Evolutionary conservation across 768 basidiomycete species (phyloP).

Genomic region (Crucibulum laeve): DNA sequence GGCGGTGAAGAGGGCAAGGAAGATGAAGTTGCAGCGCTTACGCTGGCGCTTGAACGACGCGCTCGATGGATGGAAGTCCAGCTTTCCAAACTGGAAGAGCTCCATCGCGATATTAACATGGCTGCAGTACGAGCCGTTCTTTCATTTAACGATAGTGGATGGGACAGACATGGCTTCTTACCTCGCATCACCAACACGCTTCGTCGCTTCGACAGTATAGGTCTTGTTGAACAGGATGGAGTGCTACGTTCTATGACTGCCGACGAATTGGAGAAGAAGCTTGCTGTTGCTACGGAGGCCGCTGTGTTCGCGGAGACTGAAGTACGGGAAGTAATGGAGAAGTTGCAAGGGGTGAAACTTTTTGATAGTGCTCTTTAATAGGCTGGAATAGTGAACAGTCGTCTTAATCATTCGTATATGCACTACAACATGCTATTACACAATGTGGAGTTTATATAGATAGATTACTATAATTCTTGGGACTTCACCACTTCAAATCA

Average conservation of each 20-base stretch:
- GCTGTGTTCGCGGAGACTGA: conserved; percentile 71
- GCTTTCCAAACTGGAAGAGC: conserved; percentile 80
- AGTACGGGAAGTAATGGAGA: conserved; percentile 71
- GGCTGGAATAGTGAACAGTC: neutral
- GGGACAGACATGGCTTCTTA: conserved; percentile 68
- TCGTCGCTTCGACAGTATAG: conserved; percentile 63
- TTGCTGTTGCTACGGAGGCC: conserved; percentile 65
- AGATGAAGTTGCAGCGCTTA: conserved; percentile 82
- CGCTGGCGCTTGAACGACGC: conserved; percentile 80
- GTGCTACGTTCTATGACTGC: conserved; percentile 50
- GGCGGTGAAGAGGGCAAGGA: conserved; percentile 68
- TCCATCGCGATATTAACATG: conserved; percentile 87
- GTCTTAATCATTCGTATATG: neutral
- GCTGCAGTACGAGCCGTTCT: conserved; percentile 81
- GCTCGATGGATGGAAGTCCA: conserved; percentile 94
- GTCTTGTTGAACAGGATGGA: conserved; percentile 46
- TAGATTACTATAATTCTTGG: conserved; percentile 1
- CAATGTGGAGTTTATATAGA: too few species aligned
- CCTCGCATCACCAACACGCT: conserved; percentile 70
- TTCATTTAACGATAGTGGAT: conserved; percentile 80
- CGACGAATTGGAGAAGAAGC: conserved; percentile 73
- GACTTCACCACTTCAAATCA: conserved; percentile 5
- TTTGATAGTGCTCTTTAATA: conserved; percentile 21
- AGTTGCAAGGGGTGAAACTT: conserved; percentile 53
- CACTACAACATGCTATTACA: neutral